Percentiles rank a stretch among this genome's conserved stretches.
Evolutionary conservation across 2,329 filamentous ascomycete species (phyloP).

Genomic region (Calonectria pauciramosa): DNA sequence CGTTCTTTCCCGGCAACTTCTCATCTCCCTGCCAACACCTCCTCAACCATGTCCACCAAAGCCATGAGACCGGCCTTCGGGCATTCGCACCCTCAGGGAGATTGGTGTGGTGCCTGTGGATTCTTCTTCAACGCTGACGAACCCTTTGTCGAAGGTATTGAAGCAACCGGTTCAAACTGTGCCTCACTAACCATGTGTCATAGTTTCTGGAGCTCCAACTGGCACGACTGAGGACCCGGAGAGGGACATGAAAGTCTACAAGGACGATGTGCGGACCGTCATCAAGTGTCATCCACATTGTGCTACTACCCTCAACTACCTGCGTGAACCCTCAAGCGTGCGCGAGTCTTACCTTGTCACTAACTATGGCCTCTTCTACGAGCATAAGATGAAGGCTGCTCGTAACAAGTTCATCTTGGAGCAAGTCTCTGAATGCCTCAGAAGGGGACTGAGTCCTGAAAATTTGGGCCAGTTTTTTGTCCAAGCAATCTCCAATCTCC

Average conservation of each 20-base stretch:
- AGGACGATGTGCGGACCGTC: background rate
- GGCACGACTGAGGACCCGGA: background rate
- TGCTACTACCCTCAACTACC: background rate
- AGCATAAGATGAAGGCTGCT: background rate
- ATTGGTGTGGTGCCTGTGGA: background rate
- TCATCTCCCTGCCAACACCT: too few relatives aligned
- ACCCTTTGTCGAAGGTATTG: background rate
- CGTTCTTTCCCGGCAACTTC: background rate
- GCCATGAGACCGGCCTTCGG: background rate
- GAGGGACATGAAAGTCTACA: background rate
- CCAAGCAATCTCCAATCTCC: background rate
- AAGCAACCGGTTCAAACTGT: background rate
- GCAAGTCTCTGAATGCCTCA: background rate
- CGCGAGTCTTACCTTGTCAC: background rate
- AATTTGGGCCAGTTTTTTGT: background rate
- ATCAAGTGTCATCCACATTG: background rate
- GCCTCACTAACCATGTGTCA: background rate
- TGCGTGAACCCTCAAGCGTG: background rate
- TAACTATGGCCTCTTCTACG: background rate
- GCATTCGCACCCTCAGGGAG: background rate
- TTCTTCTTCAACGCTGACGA: background rate
- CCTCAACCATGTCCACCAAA: background rate
- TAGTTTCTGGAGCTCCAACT: background rate
- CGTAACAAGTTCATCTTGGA: background rate
- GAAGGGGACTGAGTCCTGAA: background rate